Evolutionary conservation across 306 rosid genomes (phyloP), one percentile per base, ranked within the genome.

Genomic region (Rosa multiflora): DNA sequence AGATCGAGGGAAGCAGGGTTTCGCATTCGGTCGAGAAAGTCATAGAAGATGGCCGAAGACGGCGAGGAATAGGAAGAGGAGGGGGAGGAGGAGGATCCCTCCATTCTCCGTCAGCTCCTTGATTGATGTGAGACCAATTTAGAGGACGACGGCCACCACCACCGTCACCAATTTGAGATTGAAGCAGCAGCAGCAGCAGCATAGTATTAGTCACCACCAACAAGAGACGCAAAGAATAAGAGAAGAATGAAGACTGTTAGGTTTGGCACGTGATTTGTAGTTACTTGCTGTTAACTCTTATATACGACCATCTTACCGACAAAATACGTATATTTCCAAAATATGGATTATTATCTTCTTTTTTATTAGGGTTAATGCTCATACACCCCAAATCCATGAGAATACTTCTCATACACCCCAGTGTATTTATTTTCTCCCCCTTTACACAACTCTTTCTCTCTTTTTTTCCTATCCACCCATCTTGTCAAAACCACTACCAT

Each of bases 21-120:
- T 72, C 94, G 87, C 97, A 92, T 90, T 40, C 94, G 97, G 69
- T 90, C 84, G 46, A 92, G 93, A 82, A 88, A 92, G 81, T 86
- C 97, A 35, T 81, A 87, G 86, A 92, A 88, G 13, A 85, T 75
- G 35, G 80, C 81, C 21, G 86, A 83, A 73, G 78, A 51, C 48
- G 82, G 53, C 52, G 86, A 2, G 77, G 81, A 42, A 3, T 76
- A 74, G n/a, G 85, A 70, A 1, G 83, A 43, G 53, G 55, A 66
- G n/a, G 83, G 71, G n/a, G 85, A 70, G 1, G 83, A 43, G 53
- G 55, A 66, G n/a, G 83, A 51, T 58, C 78, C 83, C 70, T 90
- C 92, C 88, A 84, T 84, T 77, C 72, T 72, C 32, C 32, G 39
- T 46, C 10, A 14, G 39, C 63, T 13, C 21, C 29, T 44, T 6